phyloP scores from a whole-genome alignment of 257 asterid species.

The Paraleonurus japonicus region DNA sequence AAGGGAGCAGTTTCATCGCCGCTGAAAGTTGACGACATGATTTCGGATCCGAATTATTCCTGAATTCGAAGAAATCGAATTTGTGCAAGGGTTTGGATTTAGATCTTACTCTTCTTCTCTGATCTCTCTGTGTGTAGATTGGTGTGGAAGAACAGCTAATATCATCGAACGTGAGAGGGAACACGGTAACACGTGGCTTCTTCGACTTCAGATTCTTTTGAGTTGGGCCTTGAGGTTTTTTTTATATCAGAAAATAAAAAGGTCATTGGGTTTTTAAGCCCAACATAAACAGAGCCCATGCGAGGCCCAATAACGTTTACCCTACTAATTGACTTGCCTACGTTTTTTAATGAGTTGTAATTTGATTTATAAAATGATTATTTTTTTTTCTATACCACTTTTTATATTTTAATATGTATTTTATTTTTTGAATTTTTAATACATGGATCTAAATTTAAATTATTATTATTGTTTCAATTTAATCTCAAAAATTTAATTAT shows the following conservation, averaged over 20 bases:
- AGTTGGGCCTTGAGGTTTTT: slow-evolving; percentile 11
- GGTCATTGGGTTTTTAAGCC: not conserved
- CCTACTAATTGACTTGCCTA: no score
- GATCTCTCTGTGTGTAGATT: slow-evolving; percentile 27
- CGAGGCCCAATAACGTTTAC: not conserved
- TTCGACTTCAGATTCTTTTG: not conserved
- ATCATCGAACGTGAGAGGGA: slow-evolving; percentile 24
- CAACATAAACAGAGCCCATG: not conserved
- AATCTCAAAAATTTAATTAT: no score
- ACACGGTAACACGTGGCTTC: slow-evolving; percentile 35
- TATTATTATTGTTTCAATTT: no score
- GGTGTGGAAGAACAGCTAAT: slow-evolving; percentile 26
- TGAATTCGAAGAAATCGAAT: slow-evolving; percentile 1
- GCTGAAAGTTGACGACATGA: slow-evolving; percentile 53
- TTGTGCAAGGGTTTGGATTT: slow-evolving; percentile 26
- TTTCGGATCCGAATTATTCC: slow-evolving; percentile 20
- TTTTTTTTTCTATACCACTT: no score
- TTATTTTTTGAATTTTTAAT: no score
- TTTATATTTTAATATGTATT: no score
- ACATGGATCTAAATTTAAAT: no score
- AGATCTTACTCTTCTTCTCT: slow-evolving; percentile 32
- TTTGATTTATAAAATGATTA: no score
- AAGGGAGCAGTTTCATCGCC: slow-evolving; percentile 80
- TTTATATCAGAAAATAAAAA: no score
- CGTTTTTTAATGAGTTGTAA: no score